phyloP scores from a whole-genome alignment of 257 asterid genomes.

The Cynanchum wilfordii region DNA sequence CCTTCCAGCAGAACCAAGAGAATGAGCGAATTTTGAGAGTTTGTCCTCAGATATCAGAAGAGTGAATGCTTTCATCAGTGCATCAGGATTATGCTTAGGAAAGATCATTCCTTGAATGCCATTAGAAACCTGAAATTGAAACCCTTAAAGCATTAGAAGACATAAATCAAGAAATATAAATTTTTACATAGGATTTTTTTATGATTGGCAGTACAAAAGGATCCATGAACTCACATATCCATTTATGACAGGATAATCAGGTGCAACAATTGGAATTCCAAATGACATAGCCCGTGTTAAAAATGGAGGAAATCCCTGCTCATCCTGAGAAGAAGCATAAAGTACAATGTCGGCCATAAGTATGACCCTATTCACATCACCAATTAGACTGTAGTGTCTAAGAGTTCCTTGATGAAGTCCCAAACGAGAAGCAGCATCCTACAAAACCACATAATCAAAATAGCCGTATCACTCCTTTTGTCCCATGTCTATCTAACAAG shows the following conservation, averaged over 20 bases:
- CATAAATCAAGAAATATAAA: conserved; percentile 12
- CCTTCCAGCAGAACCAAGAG: conserved; percentile 72
- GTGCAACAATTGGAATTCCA: conserved; percentile 77
- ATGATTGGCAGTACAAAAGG: neutral
- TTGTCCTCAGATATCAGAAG: conserved; percentile 61
- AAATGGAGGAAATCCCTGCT: conserved; percentile 82
- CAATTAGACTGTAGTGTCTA: conserved; percentile 64
- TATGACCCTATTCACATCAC: conserved; percentile 64
- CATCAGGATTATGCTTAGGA: conserved; percentile 55
- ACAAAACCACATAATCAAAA: conserved; percentile 16
- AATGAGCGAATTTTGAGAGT: conserved; percentile 56
- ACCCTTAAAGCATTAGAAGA: conserved; percentile 13
- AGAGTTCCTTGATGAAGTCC: conserved; percentile 69
- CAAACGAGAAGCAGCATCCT: conserved; percentile 77
- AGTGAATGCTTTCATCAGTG: conserved; percentile 56
- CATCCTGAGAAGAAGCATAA: conserved; percentile 85
- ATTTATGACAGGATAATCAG: conserved; percentile 63
- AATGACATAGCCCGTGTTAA: conserved; percentile 88
- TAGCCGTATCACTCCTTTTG: neutral
- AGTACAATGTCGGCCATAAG: conserved; percentile 90
- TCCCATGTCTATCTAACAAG: conserved; percentile 10
- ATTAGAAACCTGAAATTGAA: conserved; percentile 60
- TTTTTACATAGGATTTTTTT: too few relatives aligned
- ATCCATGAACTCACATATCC: conserved; percentile 57
- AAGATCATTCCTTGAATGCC: conserved; percentile 77